Evolutionary conservation across 139 green algal species (phyloP).

Genomic region (Pycnococcus provasolii): DNA sequence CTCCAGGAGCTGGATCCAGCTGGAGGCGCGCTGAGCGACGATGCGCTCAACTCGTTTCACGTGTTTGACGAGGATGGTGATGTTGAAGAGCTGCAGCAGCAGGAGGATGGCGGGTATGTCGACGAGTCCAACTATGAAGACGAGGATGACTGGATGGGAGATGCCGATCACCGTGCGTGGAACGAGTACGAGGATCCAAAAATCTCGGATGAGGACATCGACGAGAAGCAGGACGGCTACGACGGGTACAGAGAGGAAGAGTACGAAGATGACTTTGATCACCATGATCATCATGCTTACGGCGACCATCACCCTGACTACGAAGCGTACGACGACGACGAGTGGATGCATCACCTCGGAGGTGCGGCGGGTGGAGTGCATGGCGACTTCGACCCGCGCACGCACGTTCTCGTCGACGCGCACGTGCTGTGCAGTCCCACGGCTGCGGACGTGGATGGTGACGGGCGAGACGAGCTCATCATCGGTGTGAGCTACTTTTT

Average conservation of each 20-base stretch:
- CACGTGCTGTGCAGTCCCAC: slow-evolving; percentile 78
- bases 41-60: slow-evolving; percentile 50
- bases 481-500: slow-evolving; percentile 81
- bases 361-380: slow-evolving; percentile 2
- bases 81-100: neutral
- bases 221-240: slow-evolving; percentile 1
- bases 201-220: neutral
- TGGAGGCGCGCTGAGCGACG: neutral
- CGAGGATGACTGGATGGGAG: slow-evolving; percentile 7
- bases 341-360: too few relatives aligned
- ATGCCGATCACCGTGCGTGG: neutral
- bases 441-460: slow-evolving; percentile 84
- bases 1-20: too few relatives aligned
- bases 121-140: slow-evolving; percentile 35
- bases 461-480: slow-evolving; percentile 83
- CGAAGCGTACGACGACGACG: neutral
- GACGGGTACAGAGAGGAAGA: neutral
- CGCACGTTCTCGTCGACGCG: slow-evolving; percentile 63
- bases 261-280: neutral
- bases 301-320: slow-evolving; percentile 1
- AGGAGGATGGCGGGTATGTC: slow-evolving; percentile 11
- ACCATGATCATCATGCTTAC: neutral
- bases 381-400: neutral
- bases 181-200: neutral
- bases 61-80: slow-evolving; percentile 31